phyloP scores from a whole-genome alignment of 768 basidiomycete genomes.

The Lactarius pseudohatsudake region DNA sequence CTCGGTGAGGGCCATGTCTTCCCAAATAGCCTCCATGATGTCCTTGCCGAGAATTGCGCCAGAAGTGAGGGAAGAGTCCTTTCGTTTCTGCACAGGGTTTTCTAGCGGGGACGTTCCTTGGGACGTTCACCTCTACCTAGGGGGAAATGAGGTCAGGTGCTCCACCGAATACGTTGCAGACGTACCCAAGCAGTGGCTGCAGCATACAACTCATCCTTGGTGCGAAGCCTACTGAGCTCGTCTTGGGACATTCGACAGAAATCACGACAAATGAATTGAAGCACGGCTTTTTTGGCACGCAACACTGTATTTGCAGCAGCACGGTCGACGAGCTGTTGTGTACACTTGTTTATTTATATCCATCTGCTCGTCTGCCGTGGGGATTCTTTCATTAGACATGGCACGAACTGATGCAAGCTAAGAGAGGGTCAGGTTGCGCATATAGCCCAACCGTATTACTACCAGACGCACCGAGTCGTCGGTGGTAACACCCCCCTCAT shows the following conservation, averaged over 20 bases:
- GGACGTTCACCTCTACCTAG: background rate
- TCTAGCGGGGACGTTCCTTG: background rate
- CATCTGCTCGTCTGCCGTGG: background rate
- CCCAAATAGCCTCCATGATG: conserved; percentile 34
- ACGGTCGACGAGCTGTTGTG: background rate
- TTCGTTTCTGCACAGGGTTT: background rate
- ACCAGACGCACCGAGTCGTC: too few relatives aligned
- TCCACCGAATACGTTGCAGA: background rate
- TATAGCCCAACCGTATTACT: too few relatives aligned
- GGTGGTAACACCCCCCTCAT: too few relatives aligned
- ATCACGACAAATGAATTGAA: conserved; percentile 2
- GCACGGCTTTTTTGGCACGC: background rate
- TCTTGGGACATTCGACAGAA: background rate
- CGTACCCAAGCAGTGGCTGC: background rate
- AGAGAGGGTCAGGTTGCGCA: too few relatives aligned
- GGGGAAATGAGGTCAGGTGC: background rate
- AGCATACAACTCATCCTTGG: background rate
- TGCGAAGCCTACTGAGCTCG: background rate
- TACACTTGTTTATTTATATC: background rate
- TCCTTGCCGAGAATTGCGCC: conserved; percentile 34
- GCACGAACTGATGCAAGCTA: background rate
- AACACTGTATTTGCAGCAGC: background rate
- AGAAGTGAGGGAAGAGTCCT: background rate
- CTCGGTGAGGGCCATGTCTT: too few relatives aligned
- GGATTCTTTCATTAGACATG: background rate